Conservation (phyloP, 768 basidiomycete species). For the Tephrocybe sp. region DNA sequence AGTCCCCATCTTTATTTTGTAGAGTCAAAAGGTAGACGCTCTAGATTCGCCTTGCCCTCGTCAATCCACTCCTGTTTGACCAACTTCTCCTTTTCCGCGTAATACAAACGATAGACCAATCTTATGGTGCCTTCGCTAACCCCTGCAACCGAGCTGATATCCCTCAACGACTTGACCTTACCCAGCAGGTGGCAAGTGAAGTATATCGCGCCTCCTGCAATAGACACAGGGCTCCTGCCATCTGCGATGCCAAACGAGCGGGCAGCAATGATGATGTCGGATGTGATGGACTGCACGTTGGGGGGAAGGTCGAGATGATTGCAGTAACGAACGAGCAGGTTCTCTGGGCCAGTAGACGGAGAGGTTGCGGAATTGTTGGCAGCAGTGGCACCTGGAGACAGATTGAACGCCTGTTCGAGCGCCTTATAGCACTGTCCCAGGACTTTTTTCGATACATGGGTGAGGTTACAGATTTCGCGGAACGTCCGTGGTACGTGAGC, state of each 20-base stretch:
- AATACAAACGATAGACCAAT: constrained; percentile 82
- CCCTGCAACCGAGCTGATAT: constrained; percentile 89
- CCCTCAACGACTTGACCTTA: constrained; percentile 70
- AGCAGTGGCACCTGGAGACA: constrained; percentile 72
- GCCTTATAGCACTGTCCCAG: constrained; percentile 93
- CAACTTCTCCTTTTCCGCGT: constrained; percentile 69
- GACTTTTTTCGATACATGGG: constrained; percentile 92
- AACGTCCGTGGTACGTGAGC: constrained; percentile 96
- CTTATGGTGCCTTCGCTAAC: constrained; percentile 97
- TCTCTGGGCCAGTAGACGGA: constrained; percentile 72
- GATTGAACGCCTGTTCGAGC: constrained; percentile 85
- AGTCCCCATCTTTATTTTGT: constrained; percentile 30
- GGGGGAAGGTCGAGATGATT: constrained; percentile 87
- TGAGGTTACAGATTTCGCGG: constrained; percentile 91
- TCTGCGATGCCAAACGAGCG: constrained; percentile 87
- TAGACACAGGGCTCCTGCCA: constrained; percentile 94
- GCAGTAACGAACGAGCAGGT: constrained; percentile 89
- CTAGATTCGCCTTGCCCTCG: constrained; percentile 66
- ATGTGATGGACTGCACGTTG: constrained; percentile 80
- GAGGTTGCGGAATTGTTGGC: constrained; percentile 47
- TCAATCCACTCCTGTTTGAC: constrained; percentile 88
- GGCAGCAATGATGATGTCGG: constrained; percentile 79
- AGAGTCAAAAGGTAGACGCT: constrained; percentile 41
- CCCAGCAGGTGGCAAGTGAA: constrained; percentile 87
- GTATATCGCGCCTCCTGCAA: constrained; percentile 95